Base-by-base conservation (phyloP, 208 protist genomes). In the Trypanosoma theileri region DNA sequence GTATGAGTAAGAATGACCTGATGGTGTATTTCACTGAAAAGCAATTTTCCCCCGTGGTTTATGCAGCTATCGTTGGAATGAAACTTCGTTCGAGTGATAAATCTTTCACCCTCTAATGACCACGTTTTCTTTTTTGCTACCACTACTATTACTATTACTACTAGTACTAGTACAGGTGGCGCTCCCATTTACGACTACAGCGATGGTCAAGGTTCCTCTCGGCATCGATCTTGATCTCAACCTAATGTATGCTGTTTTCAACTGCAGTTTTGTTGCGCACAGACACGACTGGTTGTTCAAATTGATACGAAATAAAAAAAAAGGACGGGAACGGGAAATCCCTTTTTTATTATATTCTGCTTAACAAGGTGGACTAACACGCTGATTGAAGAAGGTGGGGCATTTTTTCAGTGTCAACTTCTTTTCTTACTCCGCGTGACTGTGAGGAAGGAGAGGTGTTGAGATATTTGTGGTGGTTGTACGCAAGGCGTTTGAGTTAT, bases 41-140 rank as follows among this genome's bases (percentile, higher is more conserved):
- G 64, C 79, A 94, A 45, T 98, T 98, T 65, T 92, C 97, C 81
- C 89, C 28, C 28, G 6, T 94, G 19, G 87, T 95, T 22, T 96
- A 98, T 63, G 97, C 98, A 69, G 85, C 98, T 19, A 98, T 97
- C 22, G 98, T 98, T 69, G 97, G 97, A 50, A 97, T 99, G n/a
- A 97, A 99, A 72, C 98, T 98, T 78, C 96, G 96, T 28, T 86
- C 97, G 0, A 78, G 28, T 35, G 28, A 35, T 35, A 35, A 35
- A 35, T 35, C 28, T 35, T 35, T 35, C 28, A 6, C 4, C 28
- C 28, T 35, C 28, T 35, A 6, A 6, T 35, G 28, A 6, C 28
- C 6, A 35, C 6, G 28, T 35, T 35, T 35, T 35, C 4, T 1
- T 1, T 35, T 8, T 35, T 35, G 6, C 6, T 35, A 35, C 28